Conservation (phyloP, 2,329 filamentous ascomycete genomes). For the Penicillium hesseltinei region DNA sequence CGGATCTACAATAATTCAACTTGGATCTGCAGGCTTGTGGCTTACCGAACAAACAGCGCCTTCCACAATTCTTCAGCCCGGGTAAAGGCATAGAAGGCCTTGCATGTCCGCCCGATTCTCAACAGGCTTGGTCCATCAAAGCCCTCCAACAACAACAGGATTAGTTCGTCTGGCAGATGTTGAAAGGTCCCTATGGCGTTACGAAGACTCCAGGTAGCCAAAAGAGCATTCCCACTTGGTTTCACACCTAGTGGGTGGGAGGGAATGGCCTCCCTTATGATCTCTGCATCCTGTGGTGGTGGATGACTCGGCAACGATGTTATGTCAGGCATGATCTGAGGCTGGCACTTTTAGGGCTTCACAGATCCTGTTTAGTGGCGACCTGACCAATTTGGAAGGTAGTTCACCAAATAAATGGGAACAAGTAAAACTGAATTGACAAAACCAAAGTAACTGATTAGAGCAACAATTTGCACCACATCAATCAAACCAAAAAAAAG, state of each 20-base stretch:
- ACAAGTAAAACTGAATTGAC: constrained; percentile 15
- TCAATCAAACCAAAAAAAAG: constrained; percentile 5
- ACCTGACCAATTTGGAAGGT: constrained; percentile 7
- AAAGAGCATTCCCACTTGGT: constrained; percentile 80
- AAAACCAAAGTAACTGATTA: constrained; percentile 13
- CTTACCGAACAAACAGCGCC: constrained; percentile 78
- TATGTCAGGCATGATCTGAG: constrained; percentile 35
- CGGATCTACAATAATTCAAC: constrained; percentile 9
- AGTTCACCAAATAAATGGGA: constrained; percentile 16
- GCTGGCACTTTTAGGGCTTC: constrained; percentile 22
- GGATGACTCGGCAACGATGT: constrained; percentile 28
- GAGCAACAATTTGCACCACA: neutral
- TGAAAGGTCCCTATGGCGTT: constrained; percentile 64
- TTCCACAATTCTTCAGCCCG: constrained; percentile 88
- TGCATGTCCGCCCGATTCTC: constrained; percentile 72
- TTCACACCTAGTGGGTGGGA: constrained; percentile 80
- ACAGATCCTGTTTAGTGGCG: constrained; percentile 15
- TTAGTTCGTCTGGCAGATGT: constrained; percentile 73
- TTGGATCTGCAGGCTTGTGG: constrained; percentile 27
- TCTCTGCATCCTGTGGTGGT: constrained; percentile 15
- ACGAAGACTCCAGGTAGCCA: constrained; percentile 65
- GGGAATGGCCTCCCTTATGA: constrained; percentile 57
- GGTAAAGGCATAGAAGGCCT: constrained; percentile 81
- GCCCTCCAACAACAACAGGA: constrained; percentile 72
- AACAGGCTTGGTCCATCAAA: constrained; percentile 65